A percentile compares a stretch with the other conserved stretches of the same genome.
Evolutionary conservation across 805 yeast species (phyloP).

Genomic region (Wickerhamomyces alni): DNA sequence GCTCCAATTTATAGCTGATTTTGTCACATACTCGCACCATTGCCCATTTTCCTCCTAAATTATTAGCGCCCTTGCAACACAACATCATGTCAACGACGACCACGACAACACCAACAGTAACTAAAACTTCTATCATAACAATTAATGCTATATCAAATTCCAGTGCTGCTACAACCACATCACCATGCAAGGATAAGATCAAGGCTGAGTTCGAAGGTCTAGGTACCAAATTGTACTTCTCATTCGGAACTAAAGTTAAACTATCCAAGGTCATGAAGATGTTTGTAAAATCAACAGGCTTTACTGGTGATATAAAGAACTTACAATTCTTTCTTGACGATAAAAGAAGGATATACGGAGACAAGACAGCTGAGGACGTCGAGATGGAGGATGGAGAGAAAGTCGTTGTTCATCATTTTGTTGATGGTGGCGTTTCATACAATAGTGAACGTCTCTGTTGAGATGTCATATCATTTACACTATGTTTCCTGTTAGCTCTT

Average conservation of each 20-base stretch:
- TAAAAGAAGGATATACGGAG: not conserved
- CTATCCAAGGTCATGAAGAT: slow-evolving; percentile 11
- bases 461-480: too few relatives aligned
- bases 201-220: slow-evolving; percentile 14
- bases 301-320: not conserved
- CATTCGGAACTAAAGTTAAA: slow-evolving; percentile 9
- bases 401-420: slow-evolving; percentile 5
- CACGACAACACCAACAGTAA: too few relatives aligned
- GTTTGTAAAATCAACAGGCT: slow-evolving; percentile 8
- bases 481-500: too few relatives aligned
- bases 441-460: too few relatives aligned
- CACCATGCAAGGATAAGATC: slow-evolving; percentile 4
- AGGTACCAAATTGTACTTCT: slow-evolving; percentile 11
- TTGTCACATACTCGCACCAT: too few relatives aligned
- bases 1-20: too few relatives aligned
- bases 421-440: slow-evolving; percentile 5
- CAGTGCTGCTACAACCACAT: too few relatives aligned
- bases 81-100: too few relatives aligned
- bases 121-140: too few relatives aligned
- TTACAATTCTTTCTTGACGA: slow-evolving; percentile 10
- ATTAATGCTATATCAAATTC: too few relatives aligned
- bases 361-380: slow-evolving; percentile 6
- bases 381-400: slow-evolving; percentile 10
- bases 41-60: too few relatives aligned
- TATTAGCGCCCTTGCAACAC: too few relatives aligned